These are phyloP conservation scores for Hypsizygus marmoreus DNA, from an alignment of 768 basidiomycete genomes.

Conservation along the genomic window DNA sequence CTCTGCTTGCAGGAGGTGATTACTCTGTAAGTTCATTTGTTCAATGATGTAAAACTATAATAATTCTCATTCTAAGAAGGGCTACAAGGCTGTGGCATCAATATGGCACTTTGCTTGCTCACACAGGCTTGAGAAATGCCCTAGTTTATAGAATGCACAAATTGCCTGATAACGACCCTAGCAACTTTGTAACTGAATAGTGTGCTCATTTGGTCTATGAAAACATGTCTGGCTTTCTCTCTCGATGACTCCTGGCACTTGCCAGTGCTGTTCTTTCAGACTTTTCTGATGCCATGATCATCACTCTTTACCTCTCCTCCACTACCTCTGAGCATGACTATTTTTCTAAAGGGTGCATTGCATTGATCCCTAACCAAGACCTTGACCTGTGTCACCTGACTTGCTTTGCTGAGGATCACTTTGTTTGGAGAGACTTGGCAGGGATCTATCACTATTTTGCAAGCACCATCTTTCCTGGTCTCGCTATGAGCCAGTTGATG, in stretches of 20 bases:
- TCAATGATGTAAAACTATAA: too few relatives aligned
- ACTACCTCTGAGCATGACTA: constrained; percentile 2
- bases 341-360: background rate
- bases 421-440: background rate
- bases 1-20: constrained; percentile 8
- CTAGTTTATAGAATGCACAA: too few relatives aligned
- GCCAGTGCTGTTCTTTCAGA: background rate
- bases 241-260: background rate
- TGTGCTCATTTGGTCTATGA: background rate
- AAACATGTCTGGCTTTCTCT: background rate
- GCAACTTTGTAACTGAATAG: background rate
- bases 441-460: constrained; percentile 8
- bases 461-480: constrained; percentile 3
- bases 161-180: too few relatives aligned
- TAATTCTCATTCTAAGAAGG: background rate
- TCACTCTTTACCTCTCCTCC: constrained; percentile 7
- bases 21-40: constrained; percentile 2
- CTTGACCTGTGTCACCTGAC: background rate
- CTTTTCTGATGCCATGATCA: background rate
- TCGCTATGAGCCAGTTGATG: constrained; percentile 10
- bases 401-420: constrained; percentile 2
- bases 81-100: background rate
- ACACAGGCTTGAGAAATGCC: background rate
- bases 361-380: background rate
- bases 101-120: background rate